These are phyloP conservation scores for Lactarius indigo DNA, from an alignment of 768 basidiomycete genomes.

Conservation along the genomic window DNA sequence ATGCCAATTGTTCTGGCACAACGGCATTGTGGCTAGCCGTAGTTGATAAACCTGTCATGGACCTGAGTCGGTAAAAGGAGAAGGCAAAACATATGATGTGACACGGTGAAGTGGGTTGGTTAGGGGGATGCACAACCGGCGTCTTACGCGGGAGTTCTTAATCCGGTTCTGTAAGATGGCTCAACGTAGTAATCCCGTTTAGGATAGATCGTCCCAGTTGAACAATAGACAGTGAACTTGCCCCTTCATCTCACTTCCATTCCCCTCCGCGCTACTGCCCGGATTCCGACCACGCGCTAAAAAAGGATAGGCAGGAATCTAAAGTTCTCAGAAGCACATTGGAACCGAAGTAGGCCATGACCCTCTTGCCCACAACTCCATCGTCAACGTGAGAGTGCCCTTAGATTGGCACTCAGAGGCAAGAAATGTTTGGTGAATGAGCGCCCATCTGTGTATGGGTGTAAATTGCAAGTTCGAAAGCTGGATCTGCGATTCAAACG, in stretches of 20 bases:
- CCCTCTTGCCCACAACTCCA: not conserved
- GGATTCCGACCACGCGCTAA: not conserved
- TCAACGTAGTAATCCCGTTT: slow-evolving; percentile 10
- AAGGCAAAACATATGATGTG: slow-evolving; percentile 16
- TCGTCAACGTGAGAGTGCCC: not conserved
- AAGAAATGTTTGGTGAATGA: not conserved
- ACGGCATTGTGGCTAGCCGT: slow-evolving; percentile 14
- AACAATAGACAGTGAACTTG: slow-evolving; percentile 15
- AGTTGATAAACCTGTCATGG: slow-evolving; percentile 6
- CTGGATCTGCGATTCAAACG: slow-evolving; percentile 16
- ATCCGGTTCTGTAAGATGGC: not conserved
- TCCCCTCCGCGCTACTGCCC: not conserved
- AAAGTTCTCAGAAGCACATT: slow-evolving; percentile 4
- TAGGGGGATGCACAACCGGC: not conserved
- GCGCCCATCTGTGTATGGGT: not conserved
- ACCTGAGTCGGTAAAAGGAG: slow-evolving; percentile 16
- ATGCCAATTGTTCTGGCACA: slow-evolving; percentile 21
- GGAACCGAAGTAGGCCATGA: not conserved
- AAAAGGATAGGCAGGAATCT: slow-evolving; percentile 1
- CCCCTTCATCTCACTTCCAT: slow-evolving; percentile 15
- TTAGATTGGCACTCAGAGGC: not conserved
- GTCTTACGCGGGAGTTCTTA: slow-evolving; percentile 2
- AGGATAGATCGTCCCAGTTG: slow-evolving; percentile 17
- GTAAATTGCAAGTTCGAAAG: not conserved
- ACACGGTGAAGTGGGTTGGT: not conserved